A percentile compares a stretch with the other conserved stretches of the same genome.
These are phyloP conservation scores for Aureobasidium sp. DNA, from an alignment of 2,329 filamentous ascomycete genomes.

Conservation along the genomic window DNA sequence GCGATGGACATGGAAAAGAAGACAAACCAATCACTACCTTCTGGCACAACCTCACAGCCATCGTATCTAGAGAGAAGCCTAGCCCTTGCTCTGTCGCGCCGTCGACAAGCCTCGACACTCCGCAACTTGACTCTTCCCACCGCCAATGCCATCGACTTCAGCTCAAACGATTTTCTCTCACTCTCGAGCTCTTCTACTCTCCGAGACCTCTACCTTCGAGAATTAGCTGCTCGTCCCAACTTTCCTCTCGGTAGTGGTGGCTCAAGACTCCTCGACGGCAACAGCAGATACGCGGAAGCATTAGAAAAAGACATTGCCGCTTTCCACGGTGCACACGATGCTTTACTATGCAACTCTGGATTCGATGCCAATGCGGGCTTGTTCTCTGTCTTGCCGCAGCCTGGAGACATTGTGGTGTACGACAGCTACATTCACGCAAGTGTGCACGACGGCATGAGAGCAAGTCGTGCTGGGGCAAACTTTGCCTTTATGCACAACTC, in stretches of 20 bases:
- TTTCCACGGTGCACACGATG: conserved; percentile 54
- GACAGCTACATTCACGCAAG: conserved; percentile 74
- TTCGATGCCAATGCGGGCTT: conserved; percentile 46
- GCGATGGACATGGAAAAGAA: background rate
- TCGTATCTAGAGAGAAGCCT: conserved; percentile 22
- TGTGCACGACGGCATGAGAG: conserved; percentile 67
- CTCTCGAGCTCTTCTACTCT: conserved; percentile 44
- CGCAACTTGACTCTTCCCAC: conserved; percentile 43
- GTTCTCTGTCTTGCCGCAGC: conserved; percentile 42
- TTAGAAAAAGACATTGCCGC: conserved; percentile 51
- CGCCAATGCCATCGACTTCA: conserved; percentile 47
- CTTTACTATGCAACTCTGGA: conserved; percentile 53
- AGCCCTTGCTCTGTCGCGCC: conserved; percentile 29
- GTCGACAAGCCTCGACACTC: conserved; percentile 39
- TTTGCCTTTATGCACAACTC: conserved; percentile 54
- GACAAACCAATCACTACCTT: background rate
- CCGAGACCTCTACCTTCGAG: conserved; percentile 42
- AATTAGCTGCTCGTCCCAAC: conserved; percentile 33
- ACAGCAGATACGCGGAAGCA: conserved; percentile 53
- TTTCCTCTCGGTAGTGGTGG: conserved; percentile 51
- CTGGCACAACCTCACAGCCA: background rate
- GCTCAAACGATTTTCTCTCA: conserved; percentile 60
- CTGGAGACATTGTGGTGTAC: conserved; percentile 52
- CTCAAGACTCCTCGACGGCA: conserved; percentile 59
- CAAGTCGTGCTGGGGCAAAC: conserved; percentile 48